A percentile compares a stretch with the other conserved stretches of the same genome.
Evolutionary conservation across 257 asterid genomes (phyloP).

Genomic region (Jasminum sambac): DNA sequence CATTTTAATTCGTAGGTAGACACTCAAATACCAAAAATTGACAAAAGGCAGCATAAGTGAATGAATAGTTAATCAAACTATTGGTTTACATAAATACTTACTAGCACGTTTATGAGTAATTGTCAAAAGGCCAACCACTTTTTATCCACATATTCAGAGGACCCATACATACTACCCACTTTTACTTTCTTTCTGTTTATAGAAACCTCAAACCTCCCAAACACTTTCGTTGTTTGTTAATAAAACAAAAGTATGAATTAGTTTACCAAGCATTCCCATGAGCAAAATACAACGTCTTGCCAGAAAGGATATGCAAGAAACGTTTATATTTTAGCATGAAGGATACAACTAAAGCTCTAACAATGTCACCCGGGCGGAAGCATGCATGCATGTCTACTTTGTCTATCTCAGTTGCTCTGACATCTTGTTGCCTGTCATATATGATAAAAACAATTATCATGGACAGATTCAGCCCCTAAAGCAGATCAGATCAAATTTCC

Average conservation of each 20-base stretch:
- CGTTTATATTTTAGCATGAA: slow-evolving; percentile 18
- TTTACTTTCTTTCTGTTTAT: too few species aligned
- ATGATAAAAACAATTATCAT: neutral
- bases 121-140: too few species aligned
- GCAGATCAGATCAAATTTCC: neutral
- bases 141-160: too few species aligned
- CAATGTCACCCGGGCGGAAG: slow-evolving; percentile 82
- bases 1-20: neutral
- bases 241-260: neutral
- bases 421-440: slow-evolving; percentile 86
- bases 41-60: too few species aligned
- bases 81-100: too few species aligned
- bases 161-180: too few species aligned
- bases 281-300: neutral
- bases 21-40: neutral
- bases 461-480: neutral
- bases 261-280: neutral
- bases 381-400: slow-evolving; percentile 91
- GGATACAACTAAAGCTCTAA: slow-evolving; percentile 89
- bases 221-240: neutral
- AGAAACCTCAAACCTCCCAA: too few species aligned
- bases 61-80: neutral
- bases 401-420: slow-evolving; percentile 95
- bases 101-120: too few species aligned
- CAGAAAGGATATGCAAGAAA: neutral